These are phyloP conservation scores for Eragrostis curvula DNA, from an alignment of 176 grass and related monocot species.

Conservation along the genomic window DNA sequence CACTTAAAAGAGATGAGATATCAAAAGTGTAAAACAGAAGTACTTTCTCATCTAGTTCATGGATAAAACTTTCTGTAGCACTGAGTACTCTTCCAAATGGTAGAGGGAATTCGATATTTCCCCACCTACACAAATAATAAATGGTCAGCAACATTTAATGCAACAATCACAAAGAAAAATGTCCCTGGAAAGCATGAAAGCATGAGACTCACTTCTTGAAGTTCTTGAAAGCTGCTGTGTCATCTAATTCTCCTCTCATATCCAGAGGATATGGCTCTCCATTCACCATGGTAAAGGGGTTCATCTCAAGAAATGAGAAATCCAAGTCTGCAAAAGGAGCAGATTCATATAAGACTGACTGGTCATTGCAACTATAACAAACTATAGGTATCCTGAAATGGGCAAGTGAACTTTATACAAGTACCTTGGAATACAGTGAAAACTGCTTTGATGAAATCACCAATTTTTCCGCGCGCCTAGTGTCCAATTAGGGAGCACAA, in stretches of 20 bases:
- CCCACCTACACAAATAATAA: slow-evolving; percentile 65
- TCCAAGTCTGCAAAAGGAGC: slow-evolving; percentile 67
- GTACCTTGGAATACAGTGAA: slow-evolving; percentile 95
- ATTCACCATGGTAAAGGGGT: slow-evolving; percentile 90
- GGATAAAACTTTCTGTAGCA: slow-evolving; percentile 81
- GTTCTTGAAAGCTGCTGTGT: slow-evolving; percentile 98
- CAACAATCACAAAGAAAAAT: slow-evolving; percentile 8
- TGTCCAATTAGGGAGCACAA: slow-evolving; percentile 9
- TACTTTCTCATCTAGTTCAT: slow-evolving; percentile 92
- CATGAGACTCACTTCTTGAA: slow-evolving; percentile 75
- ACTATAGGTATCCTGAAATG: not conserved
- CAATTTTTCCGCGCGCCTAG: slow-evolving; percentile 83
- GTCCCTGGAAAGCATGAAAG: slow-evolving; percentile 19
- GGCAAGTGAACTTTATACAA: not conserved
- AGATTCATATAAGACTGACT: slow-evolving; percentile 16
- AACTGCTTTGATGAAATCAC: slow-evolving; percentile 82
- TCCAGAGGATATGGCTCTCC: slow-evolving; percentile 87
- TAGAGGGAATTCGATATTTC: slow-evolving; percentile 77
- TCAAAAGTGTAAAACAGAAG: slow-evolving; percentile 7
- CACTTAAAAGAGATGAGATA: not conserved
- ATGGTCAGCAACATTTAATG: slow-evolving; percentile 22
- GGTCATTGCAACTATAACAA: not conserved
- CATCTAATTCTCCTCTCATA: slow-evolving; percentile 93
- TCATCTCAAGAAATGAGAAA: slow-evolving; percentile 98
- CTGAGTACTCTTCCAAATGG: slow-evolving; percentile 89